phyloP scores from a whole-genome alignment of 306 rosid species.

The Quercus alba region DNA sequence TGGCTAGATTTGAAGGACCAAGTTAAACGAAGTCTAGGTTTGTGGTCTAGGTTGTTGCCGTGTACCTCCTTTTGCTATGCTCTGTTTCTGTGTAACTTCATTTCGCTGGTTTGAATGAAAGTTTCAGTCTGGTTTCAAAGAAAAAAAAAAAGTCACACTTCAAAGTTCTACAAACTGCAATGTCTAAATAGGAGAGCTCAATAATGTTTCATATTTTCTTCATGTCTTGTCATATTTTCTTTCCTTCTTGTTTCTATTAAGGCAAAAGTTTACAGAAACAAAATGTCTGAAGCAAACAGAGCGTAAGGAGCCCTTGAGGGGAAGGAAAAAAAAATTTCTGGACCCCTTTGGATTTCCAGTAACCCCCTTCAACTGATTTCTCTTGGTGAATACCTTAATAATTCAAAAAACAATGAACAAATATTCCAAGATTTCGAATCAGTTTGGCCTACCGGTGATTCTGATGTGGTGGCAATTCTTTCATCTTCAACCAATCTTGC shows the following conservation, averaged over 20 bases:
- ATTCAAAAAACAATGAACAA: neutral
- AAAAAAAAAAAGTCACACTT: no score
- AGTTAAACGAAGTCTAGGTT: no score
- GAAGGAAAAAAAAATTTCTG: neutral
- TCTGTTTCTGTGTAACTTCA: no score
- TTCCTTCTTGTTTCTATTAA: neutral
- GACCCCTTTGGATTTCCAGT: neutral
- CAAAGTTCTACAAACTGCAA: no score
- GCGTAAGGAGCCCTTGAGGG: neutral
- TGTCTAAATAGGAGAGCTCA: no score
- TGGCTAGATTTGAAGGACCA: no score
- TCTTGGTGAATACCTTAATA: neutral
- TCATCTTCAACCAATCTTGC: constrained; percentile 1
- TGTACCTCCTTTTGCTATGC: no score
- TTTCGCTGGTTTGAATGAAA: no score
- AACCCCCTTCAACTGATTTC: neutral
- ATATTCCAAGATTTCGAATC: neutral
- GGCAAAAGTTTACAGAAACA: neutral
- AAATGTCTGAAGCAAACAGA: neutral
- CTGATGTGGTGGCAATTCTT: neutral
- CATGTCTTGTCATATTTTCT: neutral
- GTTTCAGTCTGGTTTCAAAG: no score
- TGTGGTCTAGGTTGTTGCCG: no score
- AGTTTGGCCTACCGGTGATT: neutral
- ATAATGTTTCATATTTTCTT: no score